Percentiles rank a stretch among this genome's conserved stretches.
These are phyloP conservation scores for Pyrus bretschneideri DNA, from an alignment of 306 rosid genomes.

Conservation along the genomic window DNA sequence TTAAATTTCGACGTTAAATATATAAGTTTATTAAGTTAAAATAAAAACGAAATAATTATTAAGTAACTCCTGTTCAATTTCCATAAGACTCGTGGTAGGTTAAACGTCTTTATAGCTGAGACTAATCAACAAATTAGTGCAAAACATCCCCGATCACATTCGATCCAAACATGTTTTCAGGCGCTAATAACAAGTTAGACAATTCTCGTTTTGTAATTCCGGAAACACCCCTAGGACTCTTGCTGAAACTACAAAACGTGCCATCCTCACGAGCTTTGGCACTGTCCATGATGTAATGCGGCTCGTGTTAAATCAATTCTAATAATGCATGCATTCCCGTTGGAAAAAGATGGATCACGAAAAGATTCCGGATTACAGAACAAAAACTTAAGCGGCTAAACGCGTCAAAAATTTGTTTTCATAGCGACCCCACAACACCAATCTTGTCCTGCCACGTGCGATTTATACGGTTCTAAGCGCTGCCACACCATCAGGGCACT, in stretches of 20 bases:
- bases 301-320: constrained; percentile 24
- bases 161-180: not conserved
- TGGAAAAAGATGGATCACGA: constrained; percentile 43
- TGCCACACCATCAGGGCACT: constrained; percentile 5
- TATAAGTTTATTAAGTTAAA: too few species aligned
- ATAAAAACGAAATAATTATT: too few species aligned
- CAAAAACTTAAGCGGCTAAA: constrained; percentile 45
- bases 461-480: not conserved
- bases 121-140: not conserved
- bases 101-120: not conserved
- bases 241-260: constrained; percentile 24
- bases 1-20: too few species aligned
- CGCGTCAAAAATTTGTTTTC: constrained; percentile 31
- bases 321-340: constrained; percentile 26
- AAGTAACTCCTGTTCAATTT: not conserved
- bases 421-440: constrained; percentile 1
- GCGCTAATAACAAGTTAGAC: not conserved
- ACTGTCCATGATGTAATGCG: constrained; percentile 32
- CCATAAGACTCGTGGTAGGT: not conserved
- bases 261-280: constrained; percentile 85
- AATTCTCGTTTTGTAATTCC: not conserved
- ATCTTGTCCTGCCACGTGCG: constrained; percentile 3
- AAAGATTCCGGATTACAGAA: constrained; percentile 40
- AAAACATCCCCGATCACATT: not conserved
- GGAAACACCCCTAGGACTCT: constrained; percentile 3